phyloP scores from a whole-genome alignment of 2,329 filamentous ascomycete genomes.

The Aspergillus uvarum region DNA sequence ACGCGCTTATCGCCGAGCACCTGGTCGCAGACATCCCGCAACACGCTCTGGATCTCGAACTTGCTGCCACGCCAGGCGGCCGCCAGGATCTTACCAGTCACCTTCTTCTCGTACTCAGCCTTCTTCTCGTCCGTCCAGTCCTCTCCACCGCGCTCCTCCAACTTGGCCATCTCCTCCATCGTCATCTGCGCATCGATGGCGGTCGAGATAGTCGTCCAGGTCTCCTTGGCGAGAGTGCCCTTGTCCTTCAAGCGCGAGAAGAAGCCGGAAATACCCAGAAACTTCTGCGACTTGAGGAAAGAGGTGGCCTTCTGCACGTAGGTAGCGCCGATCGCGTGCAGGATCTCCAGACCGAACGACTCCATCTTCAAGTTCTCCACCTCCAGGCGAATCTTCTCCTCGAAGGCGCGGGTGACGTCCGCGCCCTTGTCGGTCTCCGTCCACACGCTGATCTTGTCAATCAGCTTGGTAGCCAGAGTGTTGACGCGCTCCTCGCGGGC shows the following conservation, averaged over 20 bases:
- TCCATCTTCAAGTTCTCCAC: constrained; percentile 99
- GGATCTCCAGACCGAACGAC: constrained; percentile 92
- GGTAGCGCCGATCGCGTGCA: constrained; percentile 89
- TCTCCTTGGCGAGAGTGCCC: constrained; percentile 94
- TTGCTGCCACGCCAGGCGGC: constrained; percentile 95
- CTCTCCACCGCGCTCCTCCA: constrained; percentile 91
- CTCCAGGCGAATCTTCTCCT: constrained; percentile 90
- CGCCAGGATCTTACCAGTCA: constrained; percentile 96
- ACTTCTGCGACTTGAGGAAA: constrained; percentile 92
- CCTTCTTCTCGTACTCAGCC: constrained; percentile 89
- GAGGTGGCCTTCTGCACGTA: constrained; percentile 85
- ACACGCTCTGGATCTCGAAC: constrained; percentile 95
- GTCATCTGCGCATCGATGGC: constrained; percentile 97
- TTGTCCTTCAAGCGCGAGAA: constrained; percentile 94
- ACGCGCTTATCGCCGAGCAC: constrained; percentile 80
- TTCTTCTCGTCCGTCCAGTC: constrained; percentile 99
- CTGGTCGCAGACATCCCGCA: constrained; percentile 89
- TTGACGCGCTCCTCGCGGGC: constrained; percentile 88
- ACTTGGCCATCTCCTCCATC: constrained; percentile 97
- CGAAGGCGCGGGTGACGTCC: constrained; percentile 85
- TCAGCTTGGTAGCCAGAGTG: constrained; percentile 77
- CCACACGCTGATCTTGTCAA: constrained; percentile 90
- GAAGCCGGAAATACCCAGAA: constrained; percentile 93
- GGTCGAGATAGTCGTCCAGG: constrained; percentile 94
- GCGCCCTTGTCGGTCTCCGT: constrained; percentile 89